These are phyloP conservation scores for Mariannaea sp. DNA, from an alignment of 2,329 filamentous ascomycete genomes.

Conservation along the genomic window DNA sequence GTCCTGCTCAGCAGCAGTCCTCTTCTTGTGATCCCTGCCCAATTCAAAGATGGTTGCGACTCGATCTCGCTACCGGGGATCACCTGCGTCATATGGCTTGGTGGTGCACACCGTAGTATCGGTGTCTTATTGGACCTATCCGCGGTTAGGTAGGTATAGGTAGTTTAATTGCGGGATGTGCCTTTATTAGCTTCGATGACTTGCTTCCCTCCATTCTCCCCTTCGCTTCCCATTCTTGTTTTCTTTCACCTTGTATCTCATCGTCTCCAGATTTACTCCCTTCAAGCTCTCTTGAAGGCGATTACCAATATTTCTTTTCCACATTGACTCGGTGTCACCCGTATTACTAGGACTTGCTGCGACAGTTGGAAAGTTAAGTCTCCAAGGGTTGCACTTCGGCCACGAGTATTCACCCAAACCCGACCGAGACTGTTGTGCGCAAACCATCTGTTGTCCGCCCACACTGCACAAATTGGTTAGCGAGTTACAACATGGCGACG, in stretches of 20 bases:
- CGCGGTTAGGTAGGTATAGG: too few species aligned
- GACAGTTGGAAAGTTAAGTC: constrained; percentile 5
- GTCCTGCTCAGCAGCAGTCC: not conserved
- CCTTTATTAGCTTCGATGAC: not conserved
- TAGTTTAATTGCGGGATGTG: not conserved
- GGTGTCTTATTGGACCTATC: too few species aligned
- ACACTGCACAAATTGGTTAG: constrained; percentile 4
- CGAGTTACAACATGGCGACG: constrained; percentile 29
- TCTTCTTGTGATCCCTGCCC: constrained; percentile 16
- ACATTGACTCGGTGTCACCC: too few species aligned
- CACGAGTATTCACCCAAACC: constrained; percentile 15
- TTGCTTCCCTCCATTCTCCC: not conserved
- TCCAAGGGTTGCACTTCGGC: constrained; percentile 13
- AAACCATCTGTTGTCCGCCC: not conserved
- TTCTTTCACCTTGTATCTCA: not conserved
- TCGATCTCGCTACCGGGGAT: constrained; percentile 5
- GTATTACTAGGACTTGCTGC: not conserved
- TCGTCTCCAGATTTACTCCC: not conserved
- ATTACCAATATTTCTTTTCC: not conserved
- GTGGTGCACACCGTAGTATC: constrained; percentile 6
- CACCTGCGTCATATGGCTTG: constrained; percentile 16
- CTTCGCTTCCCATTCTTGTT: not conserved
- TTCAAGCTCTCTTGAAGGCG: not conserved
- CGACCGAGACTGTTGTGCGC: constrained; percentile 6
- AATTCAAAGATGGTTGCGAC: constrained; percentile 12